Base-by-base conservation (phyloP, 75 land plant genomes). In the Gnetum montanum region DNA sequence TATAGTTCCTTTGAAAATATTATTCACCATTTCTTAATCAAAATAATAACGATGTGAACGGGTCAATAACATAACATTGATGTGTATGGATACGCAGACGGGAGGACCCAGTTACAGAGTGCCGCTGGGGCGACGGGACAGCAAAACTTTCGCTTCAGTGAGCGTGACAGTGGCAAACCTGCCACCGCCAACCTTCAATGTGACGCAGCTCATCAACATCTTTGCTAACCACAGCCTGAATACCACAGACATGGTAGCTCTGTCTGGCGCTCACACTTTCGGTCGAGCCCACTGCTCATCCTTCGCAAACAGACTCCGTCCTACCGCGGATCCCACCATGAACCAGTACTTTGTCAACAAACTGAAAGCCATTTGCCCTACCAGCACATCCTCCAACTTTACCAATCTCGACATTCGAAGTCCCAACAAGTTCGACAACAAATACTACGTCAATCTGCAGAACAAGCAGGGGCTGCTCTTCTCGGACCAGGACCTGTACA, bases 401-500 rank as follows among this genome's bases (percentile, higher is more conserved):
- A 61, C 73, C 0, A 46, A 40, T 16, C 40, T 69, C 30, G 88
- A 84, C 60, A 58, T 76, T 30, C 43, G 68, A 16, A 54, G 70
- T 4, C 77, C 81, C 7, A 57, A 63, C 63, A 27, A n/a, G 26
- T 78, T 86, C 58, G 85, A 85, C 61, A 85, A 81, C 70, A 73
- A 69, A 62, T 81, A 85, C 65, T 85, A 65, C 58, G 70, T 75
- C 8, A 69, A 75, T 45, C 74, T 85, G 6, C 43, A 58, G 62
- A 62, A 71, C 41, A 48, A 66, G 11, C 70, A 75, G 40, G 86
- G 86, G 0, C 64, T 85, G 7, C 69, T 85, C 64, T 68, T 72
- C 7, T 81, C 85, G 6, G 90, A 85, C 67, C 79, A 81, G 49
- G 73, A 51, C n/a, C 58, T 81, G 43, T 71, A 64, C 67, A 64